phyloP scores from a whole-genome alignment of 768 basidiomycete genomes.

The Lactifluus echinatus region DNA sequence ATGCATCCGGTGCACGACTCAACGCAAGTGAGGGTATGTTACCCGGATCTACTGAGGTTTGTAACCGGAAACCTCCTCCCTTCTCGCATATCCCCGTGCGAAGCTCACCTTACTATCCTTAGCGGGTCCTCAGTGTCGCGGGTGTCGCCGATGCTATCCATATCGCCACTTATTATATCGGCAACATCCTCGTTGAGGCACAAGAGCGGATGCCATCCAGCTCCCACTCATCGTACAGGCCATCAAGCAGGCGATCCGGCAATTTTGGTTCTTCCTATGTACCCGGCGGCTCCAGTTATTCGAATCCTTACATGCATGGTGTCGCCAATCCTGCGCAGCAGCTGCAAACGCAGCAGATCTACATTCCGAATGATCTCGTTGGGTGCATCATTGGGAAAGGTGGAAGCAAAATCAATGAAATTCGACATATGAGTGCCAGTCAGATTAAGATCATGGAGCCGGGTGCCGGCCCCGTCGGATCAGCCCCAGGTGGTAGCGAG shows the following conservation, averaged over 20 bases:
- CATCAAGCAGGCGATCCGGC: conserved; percentile 45
- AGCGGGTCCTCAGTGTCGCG: conserved; percentile 96
- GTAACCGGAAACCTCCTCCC: conserved; percentile 16
- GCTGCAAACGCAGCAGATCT: conserved; percentile 95
- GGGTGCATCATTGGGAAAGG: conserved; percentile 98
- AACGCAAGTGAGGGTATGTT: conserved; percentile 99
- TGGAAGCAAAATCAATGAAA: conserved; percentile 98
- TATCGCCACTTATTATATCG: conserved; percentile 98
- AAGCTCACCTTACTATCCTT: conserved; percentile 20
- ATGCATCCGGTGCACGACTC: conserved; percentile 90
- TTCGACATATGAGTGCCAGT: conserved; percentile 89
- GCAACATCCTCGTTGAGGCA: conserved; percentile 92
- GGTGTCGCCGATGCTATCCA: conserved; percentile 99
- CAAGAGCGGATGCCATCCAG: conserved; percentile 75
- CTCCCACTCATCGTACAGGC: conserved; percentile 58
- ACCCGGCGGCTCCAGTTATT: conserved; percentile 61
- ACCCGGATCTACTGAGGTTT: conserved; percentile 97
- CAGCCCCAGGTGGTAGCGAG: conserved; percentile 67
- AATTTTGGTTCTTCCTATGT: conserved; percentile 54
- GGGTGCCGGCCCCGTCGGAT: conserved; percentile 62
- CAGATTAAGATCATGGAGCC: conserved; percentile 99
- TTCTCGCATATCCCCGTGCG: conserved; percentile 1
- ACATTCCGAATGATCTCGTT: conserved; percentile 95
- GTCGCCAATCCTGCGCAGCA: conserved; percentile 39
- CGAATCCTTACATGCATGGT: conserved; percentile 33